Percentiles rank a stretch among this genome's conserved stretches.
phyloP scores from a whole-genome alignment of 2,329 filamentous ascomycete species.

The Neofusicoccum laricinum region DNA sequence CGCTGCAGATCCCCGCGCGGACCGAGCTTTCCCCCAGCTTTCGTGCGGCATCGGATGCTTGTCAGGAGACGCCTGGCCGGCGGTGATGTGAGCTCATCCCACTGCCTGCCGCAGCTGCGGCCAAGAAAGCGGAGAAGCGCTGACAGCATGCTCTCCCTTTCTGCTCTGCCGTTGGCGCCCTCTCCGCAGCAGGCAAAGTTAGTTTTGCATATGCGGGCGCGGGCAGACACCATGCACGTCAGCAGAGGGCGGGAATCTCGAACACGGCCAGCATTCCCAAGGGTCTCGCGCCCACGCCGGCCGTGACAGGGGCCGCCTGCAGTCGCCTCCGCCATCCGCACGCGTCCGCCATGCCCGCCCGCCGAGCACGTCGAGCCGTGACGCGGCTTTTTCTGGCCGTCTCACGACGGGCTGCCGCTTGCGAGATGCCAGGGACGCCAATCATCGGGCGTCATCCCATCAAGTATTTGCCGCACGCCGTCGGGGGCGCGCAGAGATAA shows the following conservation, averaged over 20 bases:
- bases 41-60: constrained; percentile 1
- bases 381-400: background rate
- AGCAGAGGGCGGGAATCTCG: background rate
- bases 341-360: background rate
- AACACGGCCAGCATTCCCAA: no score
- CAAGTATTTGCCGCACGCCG: background rate
- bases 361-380: background rate
- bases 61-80: background rate
- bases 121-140: background rate
- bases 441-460: background rate
- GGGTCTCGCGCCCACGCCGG: no score
- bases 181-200: background rate
- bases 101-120: background rate
- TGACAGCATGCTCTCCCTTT: background rate
- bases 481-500: background rate
- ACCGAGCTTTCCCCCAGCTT: background rate
- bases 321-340: no score
- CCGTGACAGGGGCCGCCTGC: no score
- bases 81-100: background rate
- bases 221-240: no score
- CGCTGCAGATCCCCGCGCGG: background rate
- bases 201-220: constrained; percentile 7
- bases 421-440: background rate
- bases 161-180: background rate
- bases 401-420: background rate